These are phyloP conservation scores for Mycosphaerella sp. DNA, from an alignment of 2,329 filamentous ascomycete species.

Conservation along the genomic window DNA sequence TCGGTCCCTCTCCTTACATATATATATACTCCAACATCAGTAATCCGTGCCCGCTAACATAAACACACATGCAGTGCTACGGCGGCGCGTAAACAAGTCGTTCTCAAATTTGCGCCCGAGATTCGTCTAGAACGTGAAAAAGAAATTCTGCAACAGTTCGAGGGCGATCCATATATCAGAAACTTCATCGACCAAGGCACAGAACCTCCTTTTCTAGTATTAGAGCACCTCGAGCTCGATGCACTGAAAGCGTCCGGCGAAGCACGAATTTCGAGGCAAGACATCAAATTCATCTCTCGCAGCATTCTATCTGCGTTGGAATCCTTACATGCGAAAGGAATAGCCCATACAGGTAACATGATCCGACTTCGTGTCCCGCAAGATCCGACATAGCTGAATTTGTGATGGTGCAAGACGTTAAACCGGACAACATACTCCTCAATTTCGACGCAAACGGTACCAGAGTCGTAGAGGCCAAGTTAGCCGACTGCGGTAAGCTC, in stretches of 20 bases:
- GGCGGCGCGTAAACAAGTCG: constrained; percentile 7
- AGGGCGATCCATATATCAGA: constrained; percentile 8
- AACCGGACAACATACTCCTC: constrained; percentile 37
- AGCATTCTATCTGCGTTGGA: constrained; percentile 26
- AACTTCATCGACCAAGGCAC: constrained; percentile 11
- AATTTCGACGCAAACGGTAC: constrained; percentile 28
- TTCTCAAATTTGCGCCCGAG: constrained; percentile 11
- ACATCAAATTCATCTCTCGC: constrained; percentile 21
- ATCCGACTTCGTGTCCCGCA: neutral
- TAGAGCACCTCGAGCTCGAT: constrained; percentile 13
- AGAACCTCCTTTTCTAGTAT: constrained; percentile 10
- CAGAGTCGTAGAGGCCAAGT: constrained; percentile 32
- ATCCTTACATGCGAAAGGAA: constrained; percentile 27
- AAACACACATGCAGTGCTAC: constrained; percentile 9
- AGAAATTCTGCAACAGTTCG: constrained; percentile 11
- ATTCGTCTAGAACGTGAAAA: constrained; percentile 9
- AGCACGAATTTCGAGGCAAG: constrained; percentile 10
- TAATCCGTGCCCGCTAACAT: constrained; percentile 1
- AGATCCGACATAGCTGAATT: constrained; percentile 16
- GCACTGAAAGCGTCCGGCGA: constrained; percentile 5
- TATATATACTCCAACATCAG: neutral
- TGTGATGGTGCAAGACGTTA: constrained; percentile 27
- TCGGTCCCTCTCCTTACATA: neutral
- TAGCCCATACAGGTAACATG: constrained; percentile 25
- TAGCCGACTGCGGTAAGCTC: constrained; percentile 20